These are phyloP conservation scores for Oryza coarctata DNA, from an alignment of 176 grass and related monocot species.

Conservation along the genomic window DNA sequence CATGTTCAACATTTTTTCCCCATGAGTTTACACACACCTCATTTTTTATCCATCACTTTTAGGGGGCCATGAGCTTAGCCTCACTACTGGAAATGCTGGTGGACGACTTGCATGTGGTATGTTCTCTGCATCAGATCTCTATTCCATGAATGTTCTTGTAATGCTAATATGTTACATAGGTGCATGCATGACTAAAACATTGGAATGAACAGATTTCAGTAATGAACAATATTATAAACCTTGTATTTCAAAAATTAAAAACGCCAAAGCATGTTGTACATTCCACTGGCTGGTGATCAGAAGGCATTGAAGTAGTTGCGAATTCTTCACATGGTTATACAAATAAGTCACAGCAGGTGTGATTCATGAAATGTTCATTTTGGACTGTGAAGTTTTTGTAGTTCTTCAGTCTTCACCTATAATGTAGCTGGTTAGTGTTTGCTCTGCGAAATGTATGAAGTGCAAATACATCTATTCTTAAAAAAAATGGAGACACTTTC, in stretches of 20 bases:
- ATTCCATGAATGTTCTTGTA: neutral
- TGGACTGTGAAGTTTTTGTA: neutral
- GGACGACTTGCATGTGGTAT: constrained; percentile 97
- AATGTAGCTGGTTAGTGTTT: constrained; percentile 9
- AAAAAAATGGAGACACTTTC: neutral
- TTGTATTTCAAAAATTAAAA: neutral
- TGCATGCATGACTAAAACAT: neutral
- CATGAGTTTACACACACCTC: neutral
- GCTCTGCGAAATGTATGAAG: neutral
- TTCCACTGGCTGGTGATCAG: neutral
- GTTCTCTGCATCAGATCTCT: constrained; percentile 7
- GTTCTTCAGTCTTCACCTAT: neutral
- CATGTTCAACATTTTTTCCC: neutral
- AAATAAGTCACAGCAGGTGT: neutral
- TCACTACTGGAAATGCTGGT: constrained; percentile 95
- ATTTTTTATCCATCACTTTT: constrained; percentile 16
- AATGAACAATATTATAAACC: neutral
- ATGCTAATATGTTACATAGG: neutral
- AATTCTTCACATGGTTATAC: neutral
- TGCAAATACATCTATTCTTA: neutral
- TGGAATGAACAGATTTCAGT: neutral
- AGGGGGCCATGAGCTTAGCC: constrained; percentile 98
- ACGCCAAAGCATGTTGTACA: neutral
- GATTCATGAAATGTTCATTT: neutral
- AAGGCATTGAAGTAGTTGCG: neutral